phyloP scores from a whole-genome alignment of 73 alveolate genomes.

The Tetrahymena thermophila region DNA sequence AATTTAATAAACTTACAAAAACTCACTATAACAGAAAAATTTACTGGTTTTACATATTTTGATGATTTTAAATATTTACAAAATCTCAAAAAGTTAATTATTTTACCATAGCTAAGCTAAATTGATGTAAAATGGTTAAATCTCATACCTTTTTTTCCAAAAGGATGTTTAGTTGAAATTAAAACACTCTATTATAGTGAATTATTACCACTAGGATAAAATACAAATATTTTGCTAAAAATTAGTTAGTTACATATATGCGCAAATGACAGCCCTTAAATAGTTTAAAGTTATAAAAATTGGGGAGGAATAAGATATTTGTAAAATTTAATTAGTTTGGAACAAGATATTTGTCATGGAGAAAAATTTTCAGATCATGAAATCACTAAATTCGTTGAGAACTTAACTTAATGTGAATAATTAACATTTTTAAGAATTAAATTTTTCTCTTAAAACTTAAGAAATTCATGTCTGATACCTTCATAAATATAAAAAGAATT shows the following conservation, averaged over 20 bases:
- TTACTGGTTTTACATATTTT: not conserved
- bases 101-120: not conserved
- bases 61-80: not conserved
- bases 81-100: not conserved
- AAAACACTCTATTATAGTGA: not conserved
- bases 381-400: not conserved
- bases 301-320: not conserved
- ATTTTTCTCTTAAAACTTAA: not conserved
- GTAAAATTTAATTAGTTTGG: not conserved
- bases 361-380: not conserved
- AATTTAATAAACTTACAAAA: not conserved
- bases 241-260: not conserved
- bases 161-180: not conserved
- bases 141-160: not conserved
- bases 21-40: not conserved
- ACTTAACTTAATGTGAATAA: not conserved
- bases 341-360: not conserved
- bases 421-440: not conserved
- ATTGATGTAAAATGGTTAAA: not conserved
- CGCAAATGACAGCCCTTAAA: not conserved
- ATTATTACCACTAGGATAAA: not conserved
- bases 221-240: not conserved
- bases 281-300: not conserved
- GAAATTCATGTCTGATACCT: not conserved
- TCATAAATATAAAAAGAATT: not conserved